phyloP scores from a whole-genome alignment of 2,329 filamentous ascomycete species.

The Cladosporium sp. region DNA sequence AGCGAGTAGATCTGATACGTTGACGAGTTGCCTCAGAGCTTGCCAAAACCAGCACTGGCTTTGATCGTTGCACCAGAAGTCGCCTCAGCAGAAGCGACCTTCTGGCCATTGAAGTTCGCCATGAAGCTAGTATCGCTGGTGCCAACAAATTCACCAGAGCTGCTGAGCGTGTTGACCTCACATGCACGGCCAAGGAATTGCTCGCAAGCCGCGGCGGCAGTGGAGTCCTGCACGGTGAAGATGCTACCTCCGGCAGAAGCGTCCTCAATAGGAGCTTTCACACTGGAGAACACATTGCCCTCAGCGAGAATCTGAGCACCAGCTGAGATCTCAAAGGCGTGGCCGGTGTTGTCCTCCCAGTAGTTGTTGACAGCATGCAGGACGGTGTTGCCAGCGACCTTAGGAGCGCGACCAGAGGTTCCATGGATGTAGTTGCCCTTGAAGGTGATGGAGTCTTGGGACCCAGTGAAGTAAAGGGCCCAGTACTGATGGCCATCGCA shows the following conservation, averaged over 20 bases:
- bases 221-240: constrained; percentile 36
- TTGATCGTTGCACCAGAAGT: constrained; percentile 39
- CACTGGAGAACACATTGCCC: constrained; percentile 60
- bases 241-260: constrained; percentile 39
- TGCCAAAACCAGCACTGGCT: constrained; percentile 50
- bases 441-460: constrained; percentile 57
- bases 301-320: constrained; percentile 53
- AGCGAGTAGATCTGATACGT: background rate
- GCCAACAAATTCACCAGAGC: constrained; percentile 24
- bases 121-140: constrained; percentile 50
- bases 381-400: constrained; percentile 57
- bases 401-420: constrained; percentile 58
- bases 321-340: constrained; percentile 56
- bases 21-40: constrained; percentile 20
- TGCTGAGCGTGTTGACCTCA: constrained; percentile 45
- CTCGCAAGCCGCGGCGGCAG: constrained; percentile 20
- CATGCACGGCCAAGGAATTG: constrained; percentile 51
- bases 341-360: constrained; percentile 56
- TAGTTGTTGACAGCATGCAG: constrained; percentile 65
- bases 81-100: constrained; percentile 48
- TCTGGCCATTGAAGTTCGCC: constrained; percentile 54
- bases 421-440: constrained; percentile 64
- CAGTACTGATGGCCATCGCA: constrained; percentile 64
- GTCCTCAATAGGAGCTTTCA: constrained; percentile 45
- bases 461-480: constrained; percentile 58